Percentiles rank a stretch among this genome's conserved stretches.
Evolutionary conservation across 2,329 filamentous ascomycete genomes (phyloP).

Genomic region (Atkinsonella hypoxylon): DNA sequence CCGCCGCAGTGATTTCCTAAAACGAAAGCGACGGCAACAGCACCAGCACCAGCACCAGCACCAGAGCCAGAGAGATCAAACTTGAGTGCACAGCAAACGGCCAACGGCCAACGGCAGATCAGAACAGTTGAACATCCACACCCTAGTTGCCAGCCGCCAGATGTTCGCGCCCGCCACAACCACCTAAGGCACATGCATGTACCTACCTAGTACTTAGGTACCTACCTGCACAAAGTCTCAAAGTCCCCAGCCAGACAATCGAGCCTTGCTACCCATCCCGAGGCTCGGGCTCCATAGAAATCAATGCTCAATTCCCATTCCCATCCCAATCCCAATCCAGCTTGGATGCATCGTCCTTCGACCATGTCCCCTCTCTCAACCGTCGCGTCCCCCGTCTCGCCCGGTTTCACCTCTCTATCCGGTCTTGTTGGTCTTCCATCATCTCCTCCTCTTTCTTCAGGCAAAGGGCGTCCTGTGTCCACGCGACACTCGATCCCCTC

Average conservation of each 20-base stretch:
- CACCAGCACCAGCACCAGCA: too few relatives aligned
- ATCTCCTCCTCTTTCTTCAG: conserved; percentile 4
- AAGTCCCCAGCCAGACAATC: too few relatives aligned
- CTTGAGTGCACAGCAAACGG: too few relatives aligned
- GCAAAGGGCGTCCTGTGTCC: conserved; percentile 2
- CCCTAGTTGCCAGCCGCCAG: not conserved
- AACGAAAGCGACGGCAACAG: not conserved
- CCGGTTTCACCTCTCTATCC: conserved; percentile 5
- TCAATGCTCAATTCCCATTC: not conserved
- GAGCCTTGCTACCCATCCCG: too few relatives aligned
- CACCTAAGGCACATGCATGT: too few relatives aligned
- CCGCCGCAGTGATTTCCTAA: not conserved
- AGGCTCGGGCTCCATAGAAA: not conserved
- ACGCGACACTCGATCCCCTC: conserved; percentile 7
- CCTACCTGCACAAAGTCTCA: too few relatives aligned
- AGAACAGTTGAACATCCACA: too few relatives aligned
- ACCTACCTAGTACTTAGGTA: too few relatives aligned
- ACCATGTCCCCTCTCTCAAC: conserved; percentile 8
- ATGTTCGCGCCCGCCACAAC: not conserved
- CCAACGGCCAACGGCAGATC: too few relatives aligned
- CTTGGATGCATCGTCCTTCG: conserved; percentile 3
- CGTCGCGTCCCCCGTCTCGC: conserved; percentile 4
- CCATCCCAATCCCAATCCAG: not conserved
- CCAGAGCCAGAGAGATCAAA: too few relatives aligned
- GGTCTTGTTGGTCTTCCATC: conserved; percentile 4